Evolutionary conservation across 768 basidiomycete species (phyloP).

Genomic region (Mycena vitilis): DNA sequence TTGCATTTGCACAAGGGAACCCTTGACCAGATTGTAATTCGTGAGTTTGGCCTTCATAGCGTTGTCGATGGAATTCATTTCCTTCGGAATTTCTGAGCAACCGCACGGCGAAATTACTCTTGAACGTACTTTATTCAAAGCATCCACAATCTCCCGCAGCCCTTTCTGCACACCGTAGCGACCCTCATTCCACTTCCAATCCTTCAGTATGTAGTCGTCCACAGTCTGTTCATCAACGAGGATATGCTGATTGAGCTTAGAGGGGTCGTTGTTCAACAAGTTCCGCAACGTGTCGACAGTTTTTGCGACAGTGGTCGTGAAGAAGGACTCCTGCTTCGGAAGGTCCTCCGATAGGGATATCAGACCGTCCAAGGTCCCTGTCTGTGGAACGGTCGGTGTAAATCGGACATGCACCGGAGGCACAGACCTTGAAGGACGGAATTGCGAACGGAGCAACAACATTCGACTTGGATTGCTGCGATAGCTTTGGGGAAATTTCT

Average conservation of each 20-base stretch:
- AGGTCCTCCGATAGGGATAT: slow-evolving; percentile 91
- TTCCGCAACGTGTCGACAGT: slow-evolving; percentile 94
- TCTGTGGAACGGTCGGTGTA: slow-evolving; percentile 58
- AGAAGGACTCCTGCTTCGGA: slow-evolving; percentile 90
- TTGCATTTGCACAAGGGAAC: slow-evolving; percentile 90
- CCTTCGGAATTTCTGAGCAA: slow-evolving; percentile 58
- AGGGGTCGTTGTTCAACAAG: slow-evolving; percentile 87
- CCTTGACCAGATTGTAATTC: slow-evolving; percentile 94
- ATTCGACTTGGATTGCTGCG: slow-evolving; percentile 65
- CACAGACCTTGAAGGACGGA: slow-evolving; percentile 89
- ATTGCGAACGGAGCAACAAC: slow-evolving; percentile 76
- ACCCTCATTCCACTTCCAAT: slow-evolving; percentile 95
- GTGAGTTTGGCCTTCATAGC: slow-evolving; percentile 92
- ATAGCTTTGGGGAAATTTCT: slow-evolving; percentile 73
- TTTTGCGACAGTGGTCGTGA: slow-evolving; percentile 91
- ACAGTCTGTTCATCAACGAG: slow-evolving; percentile 83
- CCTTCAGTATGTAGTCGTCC: slow-evolving; percentile 81
- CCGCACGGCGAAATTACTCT: slow-evolving; percentile 4
- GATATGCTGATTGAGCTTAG: slow-evolving; percentile 79
- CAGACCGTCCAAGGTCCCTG: slow-evolving; percentile 92
- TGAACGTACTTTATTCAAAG: slow-evolving; percentile 79
- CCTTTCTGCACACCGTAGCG: slow-evolving; percentile 88
- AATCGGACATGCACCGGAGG: slow-evolving; percentile 19
- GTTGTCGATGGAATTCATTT: slow-evolving; percentile 94
- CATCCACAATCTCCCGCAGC: slow-evolving; percentile 86